Base-by-base conservation (phyloP, 345 rosid species). In the Salix purpurea region DNA sequence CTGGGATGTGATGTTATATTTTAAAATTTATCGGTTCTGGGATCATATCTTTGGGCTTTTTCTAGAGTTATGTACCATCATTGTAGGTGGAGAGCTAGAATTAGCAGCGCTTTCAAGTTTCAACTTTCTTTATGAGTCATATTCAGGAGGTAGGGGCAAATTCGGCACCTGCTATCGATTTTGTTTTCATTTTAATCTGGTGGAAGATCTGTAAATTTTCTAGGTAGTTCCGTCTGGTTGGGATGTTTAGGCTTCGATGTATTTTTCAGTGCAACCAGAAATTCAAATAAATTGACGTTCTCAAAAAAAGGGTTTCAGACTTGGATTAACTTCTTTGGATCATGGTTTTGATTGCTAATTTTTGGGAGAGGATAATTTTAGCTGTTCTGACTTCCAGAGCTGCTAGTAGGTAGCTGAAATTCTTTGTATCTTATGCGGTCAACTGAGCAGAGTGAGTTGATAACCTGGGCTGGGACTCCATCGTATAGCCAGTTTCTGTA, bases 151-250 rank as follows among this genome's bases (percentile, higher is more conserved):
- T 65, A 30, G 79, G n/a, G 36, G 58, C 62, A 39, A 48, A n/a
- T 12, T 50, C 39, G 44, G 44, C 44, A 42, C 4, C 3, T 40
- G 13, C 8, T 52, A 2, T 1, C 8, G 46, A 42, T 14, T 8
- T 30, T 7, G 8, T 65, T 14, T 23, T 18, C 26, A 36, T 21
- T 83, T 67, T 68, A 69, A 56, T 52, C 58, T 44, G 4, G 5
- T 67, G 32, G 76, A 71, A 42, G 67, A 69, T 42, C 42, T 66
- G 82, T 83, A 81, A 77, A 74, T 68, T 61, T 70, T 60, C 6
- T 36, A 72, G 81, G 81, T 21, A 70, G 73, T n/a, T 40, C 7
- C 23, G 23, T 39, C 10, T 15, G 13, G 21, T 18, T 42, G 32
- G 30, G 6, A 28, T 72, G 52, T 32, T 2, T 16, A 16, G 65